phyloP scores from a whole-genome alignment of 2,329 filamentous ascomycete species.

The Sporothrix inflata region DNA sequence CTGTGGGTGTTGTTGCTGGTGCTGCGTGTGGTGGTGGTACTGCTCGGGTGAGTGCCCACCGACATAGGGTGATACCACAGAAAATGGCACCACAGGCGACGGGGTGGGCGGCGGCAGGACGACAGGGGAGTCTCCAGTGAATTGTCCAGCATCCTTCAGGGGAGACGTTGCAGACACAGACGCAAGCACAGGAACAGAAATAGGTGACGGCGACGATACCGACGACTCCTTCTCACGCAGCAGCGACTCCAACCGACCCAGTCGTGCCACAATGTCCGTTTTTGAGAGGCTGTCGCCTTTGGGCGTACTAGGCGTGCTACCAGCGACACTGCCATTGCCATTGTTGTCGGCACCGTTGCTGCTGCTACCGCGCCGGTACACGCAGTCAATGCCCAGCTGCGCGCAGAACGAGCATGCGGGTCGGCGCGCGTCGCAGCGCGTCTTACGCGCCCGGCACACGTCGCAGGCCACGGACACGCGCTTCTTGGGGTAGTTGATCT shows the following conservation, averaged over 20 bases:
- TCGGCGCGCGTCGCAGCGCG: constrained; percentile 32
- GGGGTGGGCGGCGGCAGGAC: not conserved
- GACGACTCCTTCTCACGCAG: not conserved
- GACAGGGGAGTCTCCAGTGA: not conserved
- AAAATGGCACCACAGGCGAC: not conserved
- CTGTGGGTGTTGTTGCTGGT: not conserved
- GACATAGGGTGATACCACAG: not conserved
- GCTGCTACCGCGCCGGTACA: constrained; percentile 29
- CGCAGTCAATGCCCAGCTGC: constrained; percentile 29
- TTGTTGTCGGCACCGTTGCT: not conserved
- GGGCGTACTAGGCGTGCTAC: not conserved
- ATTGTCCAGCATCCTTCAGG: not conserved
- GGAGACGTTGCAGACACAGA: not conserved
- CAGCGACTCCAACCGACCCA: constrained; percentile 10
- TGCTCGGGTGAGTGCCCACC: not conserved
- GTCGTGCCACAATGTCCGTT: constrained; percentile 5
- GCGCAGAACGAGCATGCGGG: constrained; percentile 34
- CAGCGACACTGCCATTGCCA: not conserved
- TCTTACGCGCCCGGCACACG: constrained; percentile 35
- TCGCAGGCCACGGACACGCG: constrained; percentile 35
- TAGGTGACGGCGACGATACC: not conserved
- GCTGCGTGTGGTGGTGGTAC: not conserved
- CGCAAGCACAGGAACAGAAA: not conserved
- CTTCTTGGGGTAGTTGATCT: constrained; percentile 33
- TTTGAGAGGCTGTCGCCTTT: not conserved